Evolutionary conservation across 139 green algal genomes (phyloP), one percentile per base, ranked within the genome.

Genomic region (Chlamydomonas eustigma): DNA sequence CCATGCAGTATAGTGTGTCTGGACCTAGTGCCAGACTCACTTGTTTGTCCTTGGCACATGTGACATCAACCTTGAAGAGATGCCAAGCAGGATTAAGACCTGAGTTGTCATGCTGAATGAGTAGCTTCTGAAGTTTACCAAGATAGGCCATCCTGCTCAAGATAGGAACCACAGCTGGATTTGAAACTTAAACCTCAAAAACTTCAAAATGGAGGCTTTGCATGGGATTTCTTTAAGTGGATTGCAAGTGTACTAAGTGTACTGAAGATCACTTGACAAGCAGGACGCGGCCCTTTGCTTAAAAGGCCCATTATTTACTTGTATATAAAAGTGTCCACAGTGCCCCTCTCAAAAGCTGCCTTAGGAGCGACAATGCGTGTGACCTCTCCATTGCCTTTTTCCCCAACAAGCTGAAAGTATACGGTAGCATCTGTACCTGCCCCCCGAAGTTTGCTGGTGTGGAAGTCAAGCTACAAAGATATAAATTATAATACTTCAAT

Each of bases 401-500:
- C 75, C 2, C 82, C 87, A 24, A 63, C 73, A 50, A 91, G 78
- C 78, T 83, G 50, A 51, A 91, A 73, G 30, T 64, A 79, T 2
- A 91, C 87, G 5, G 73, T 79, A n/a, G 85, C 80, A 35, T 86
- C 84, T 25, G 87, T 91, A 38, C 87, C 87, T 0, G 83, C 85
- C 24, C 82, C 82, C 33, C 80, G 69, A 64, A 78, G 18, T 5
- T 37, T 74, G 52, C 77, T 80, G 1, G 83, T 88, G 68, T 88
- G 58, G 74, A 90, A 87, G 37, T 81, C 77, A 22, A 90, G 33
- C 81, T 86, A 74, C 3, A 18, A 18, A 58, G 44, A n/a, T n/a
- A n/a, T n/a, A n/a, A n/a, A n/a, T n/a, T n/a, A 68, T 1, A 18
- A 2, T n/a, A 74, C 33, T 8, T 38, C 0, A 24, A 76, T 63